Evolutionary conservation across 768 basidiomycete species (phyloP), one percentile per base, ranked within the genome.

Genomic region (Tulasnella sp.): DNA sequence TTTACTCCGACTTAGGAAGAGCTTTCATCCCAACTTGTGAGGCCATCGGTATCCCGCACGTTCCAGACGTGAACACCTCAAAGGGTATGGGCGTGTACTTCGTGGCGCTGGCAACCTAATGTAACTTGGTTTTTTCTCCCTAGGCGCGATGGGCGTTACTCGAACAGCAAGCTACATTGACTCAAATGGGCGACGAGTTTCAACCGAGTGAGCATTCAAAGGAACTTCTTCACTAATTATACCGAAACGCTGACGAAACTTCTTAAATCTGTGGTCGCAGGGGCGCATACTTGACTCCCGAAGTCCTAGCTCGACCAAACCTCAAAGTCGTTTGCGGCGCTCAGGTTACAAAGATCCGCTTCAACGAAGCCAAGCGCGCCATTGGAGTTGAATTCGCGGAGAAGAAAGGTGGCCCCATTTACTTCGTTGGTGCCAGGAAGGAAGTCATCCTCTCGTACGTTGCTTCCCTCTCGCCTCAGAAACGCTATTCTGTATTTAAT

Each of bases 391-490:
- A 83, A 58, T 81, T 83, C 48, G 82, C 78, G 2, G 44, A 64
- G 34, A 54, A 31, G 37, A 42, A 50, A 31, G 76, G 22, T 41
- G 72, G 78, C 4, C 42, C 69, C 24, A 73, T 58, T 9, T 81
- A 81, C 28, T 60, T 75, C 41, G 82, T 80, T 18, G 48, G 78
- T 2, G 81, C 80, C 1, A 16, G 37, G 46, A 58, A 78, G 40
- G 83, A 83, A 69, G 80, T 83, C 34, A 74, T 83, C 41, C 50
- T 83, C 37, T 75, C 83, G 83, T 83, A 40, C 20, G 83, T 46
- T 9, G 11, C 54, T 20, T 37, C 37, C 34, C 7, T 0, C 54
- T 40, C 41, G 22, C n/a, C 40, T 2, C 20, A 48, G 6, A 12
- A 22, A 18, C 16, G 50, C 20, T 16, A 3, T 20, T 50, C 8